phyloP scores from a whole-genome alignment of 2,329 filamentous ascomycete genomes.

The Fusarium liriodendri region DNA sequence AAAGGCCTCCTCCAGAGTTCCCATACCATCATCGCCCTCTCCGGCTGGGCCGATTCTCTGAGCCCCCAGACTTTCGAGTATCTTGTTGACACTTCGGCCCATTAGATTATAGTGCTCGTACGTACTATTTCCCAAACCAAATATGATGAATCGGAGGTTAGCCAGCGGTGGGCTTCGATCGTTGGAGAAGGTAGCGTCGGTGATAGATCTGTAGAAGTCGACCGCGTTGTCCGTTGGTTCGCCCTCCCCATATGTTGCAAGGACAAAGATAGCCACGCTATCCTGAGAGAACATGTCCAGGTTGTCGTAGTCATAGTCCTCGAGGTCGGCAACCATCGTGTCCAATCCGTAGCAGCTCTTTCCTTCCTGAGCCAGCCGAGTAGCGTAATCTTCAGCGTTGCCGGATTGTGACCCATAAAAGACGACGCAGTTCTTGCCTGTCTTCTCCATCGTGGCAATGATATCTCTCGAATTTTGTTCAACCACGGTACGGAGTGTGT shows the following conservation, averaged over 20 bases:
- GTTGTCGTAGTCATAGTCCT: not conserved
- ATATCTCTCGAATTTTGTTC: not conserved
- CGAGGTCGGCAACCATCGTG: not conserved
- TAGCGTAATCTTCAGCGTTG: not conserved
- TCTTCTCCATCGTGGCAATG: not conserved
- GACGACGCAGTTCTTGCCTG: not conserved
- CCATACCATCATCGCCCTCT: not conserved
- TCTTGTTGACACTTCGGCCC: not conserved
- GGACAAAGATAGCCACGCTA: not conserved
- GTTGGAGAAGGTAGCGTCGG: not conserved
- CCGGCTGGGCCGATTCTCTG: not conserved
- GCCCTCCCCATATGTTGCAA: not conserved
- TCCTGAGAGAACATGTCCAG: not conserved
- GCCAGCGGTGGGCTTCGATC: not conserved
- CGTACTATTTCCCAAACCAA: not conserved
- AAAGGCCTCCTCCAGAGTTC: not conserved
- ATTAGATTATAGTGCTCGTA: not conserved
- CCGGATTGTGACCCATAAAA: not conserved
- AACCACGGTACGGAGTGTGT: fast-evolving
- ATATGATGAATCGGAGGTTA: not conserved
- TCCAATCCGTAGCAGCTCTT: not conserved
- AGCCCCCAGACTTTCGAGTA: not conserved
- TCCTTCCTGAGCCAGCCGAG: not conserved
- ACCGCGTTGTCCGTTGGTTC: not conserved
- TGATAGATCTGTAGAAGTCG: not conserved